Percentiles rank a stretch among this genome's conserved stretches.
Conservation (phyloP, 345 rosid species). For the Dimocarpus longan region DNA sequence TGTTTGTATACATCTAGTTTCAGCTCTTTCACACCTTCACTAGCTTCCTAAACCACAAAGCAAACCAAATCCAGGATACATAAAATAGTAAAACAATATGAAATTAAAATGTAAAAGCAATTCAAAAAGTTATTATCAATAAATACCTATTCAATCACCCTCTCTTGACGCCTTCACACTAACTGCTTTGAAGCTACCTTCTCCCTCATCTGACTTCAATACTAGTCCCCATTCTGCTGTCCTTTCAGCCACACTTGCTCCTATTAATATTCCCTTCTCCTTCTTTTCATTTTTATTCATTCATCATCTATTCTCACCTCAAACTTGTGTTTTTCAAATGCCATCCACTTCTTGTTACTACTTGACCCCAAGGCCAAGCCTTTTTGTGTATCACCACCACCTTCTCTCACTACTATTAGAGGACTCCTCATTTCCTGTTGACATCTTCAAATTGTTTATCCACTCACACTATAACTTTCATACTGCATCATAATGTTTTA, state of each 20-base stretch:
- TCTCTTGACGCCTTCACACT: conserved; percentile 37
- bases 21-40: conserved; percentile 66
- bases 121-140: not conserved
- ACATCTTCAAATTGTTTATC: too few relatives aligned
- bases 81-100: conserved; percentile 6
- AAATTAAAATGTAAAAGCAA: conserved; percentile 15
- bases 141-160: conserved; percentile 56
- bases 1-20: conserved; percentile 60
- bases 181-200: conserved; percentile 50
- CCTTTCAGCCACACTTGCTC: conserved; percentile 63
- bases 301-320: conserved; percentile 10
- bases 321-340: conserved; percentile 44
- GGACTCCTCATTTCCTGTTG: conserved; percentile 9
- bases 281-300: not conserved
- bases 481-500: not conserved
- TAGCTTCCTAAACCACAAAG: conserved; percentile 58
- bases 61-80: conserved; percentile 11
- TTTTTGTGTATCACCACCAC: too few relatives aligned
- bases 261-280: conserved; percentile 32
- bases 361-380: conserved; percentile 23
- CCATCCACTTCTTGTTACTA: conserved; percentile 62
- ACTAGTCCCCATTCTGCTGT: conserved; percentile 89
- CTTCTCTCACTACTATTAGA: not conserved
- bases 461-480: not conserved
- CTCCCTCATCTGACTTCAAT: conserved; percentile 49